Evolutionary conservation across 2,329 filamentous ascomycete species (phyloP).

Genomic region (Raffaelea albimanens): DNA sequence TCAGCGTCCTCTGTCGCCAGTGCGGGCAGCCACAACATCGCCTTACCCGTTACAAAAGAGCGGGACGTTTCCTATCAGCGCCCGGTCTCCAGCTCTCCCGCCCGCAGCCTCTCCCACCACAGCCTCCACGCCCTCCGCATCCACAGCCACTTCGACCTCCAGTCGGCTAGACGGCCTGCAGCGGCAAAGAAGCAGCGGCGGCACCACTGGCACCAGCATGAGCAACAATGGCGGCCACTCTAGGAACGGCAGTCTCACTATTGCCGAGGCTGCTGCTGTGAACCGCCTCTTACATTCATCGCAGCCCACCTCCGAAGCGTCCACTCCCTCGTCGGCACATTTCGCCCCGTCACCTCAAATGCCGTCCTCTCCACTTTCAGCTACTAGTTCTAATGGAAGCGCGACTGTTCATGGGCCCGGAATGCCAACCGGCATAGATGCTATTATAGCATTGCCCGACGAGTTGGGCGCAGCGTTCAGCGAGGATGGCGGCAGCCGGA

Average conservation of each 20-base stretch:
- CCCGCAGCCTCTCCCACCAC: not conserved
- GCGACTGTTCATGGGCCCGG: not conserved
- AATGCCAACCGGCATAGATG: slow-evolving; percentile 34
- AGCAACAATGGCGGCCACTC: slow-evolving; percentile 22
- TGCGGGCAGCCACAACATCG: slow-evolving; percentile 24
- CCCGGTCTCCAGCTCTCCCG: not conserved
- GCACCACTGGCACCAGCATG: not conserved
- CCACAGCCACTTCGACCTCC: not conserved
- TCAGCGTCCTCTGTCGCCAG: slow-evolving; percentile 44
- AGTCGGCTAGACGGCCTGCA: not conserved
- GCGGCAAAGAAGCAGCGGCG: slow-evolving; percentile 6
- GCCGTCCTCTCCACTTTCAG: not conserved
- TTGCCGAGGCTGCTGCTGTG: slow-evolving; percentile 9
- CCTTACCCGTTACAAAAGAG: slow-evolving; percentile 4
- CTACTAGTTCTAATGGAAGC: no score
- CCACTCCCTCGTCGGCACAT: slow-evolving; percentile 5
- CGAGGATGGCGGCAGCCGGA: slow-evolving; percentile 20
- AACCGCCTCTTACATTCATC: slow-evolving; percentile 9
- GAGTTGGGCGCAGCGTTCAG: slow-evolving; percentile 26
- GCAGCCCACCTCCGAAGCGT: slow-evolving; percentile 7
- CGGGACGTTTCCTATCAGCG: not conserved
- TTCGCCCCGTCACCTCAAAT: not conserved
- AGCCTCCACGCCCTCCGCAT: slow-evolving; percentile 10
- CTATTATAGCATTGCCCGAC: slow-evolving; percentile 46
- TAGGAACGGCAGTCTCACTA: slow-evolving; percentile 28